These are phyloP conservation scores for Pseudozyma sp. DNA, from an alignment of 1,284 basidiomycete species.

Conservation along the genomic window DNA sequence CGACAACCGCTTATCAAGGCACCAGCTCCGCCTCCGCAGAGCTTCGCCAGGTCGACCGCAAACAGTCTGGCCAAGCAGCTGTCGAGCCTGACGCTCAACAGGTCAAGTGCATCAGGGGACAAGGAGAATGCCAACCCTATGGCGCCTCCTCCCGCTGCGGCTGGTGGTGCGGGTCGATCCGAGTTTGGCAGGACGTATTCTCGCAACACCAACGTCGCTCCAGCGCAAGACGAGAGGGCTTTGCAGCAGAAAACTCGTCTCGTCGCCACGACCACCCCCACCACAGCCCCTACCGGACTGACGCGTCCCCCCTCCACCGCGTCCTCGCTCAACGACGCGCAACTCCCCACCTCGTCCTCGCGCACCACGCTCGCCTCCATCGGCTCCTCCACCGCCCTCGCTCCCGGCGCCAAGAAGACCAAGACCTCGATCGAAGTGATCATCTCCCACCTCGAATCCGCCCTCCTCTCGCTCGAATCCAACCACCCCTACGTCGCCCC, in stretches of 20 bases:
- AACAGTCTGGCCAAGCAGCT: conserved; percentile 47
- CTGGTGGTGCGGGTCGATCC: conserved; percentile 5
- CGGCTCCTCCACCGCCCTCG: conserved; percentile 32
- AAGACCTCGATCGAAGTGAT: conserved; percentile 57
- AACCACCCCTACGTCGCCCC: conserved; percentile 76
- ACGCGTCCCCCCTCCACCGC: conserved; percentile 22
- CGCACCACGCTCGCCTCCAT: conserved; percentile 33
- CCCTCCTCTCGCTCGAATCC: conserved; percentile 76
- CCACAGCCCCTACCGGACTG: background rate
- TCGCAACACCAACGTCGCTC: conserved; percentile 20
- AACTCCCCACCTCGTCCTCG: conserved; percentile 15
- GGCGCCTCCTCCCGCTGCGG: conserved; percentile 31
- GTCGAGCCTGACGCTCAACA: conserved; percentile 24
- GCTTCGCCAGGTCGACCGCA: conserved; percentile 24
- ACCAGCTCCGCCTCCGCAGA: conserved; percentile 30
- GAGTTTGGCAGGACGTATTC: conserved; percentile 44
- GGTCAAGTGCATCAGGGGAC: conserved; percentile 24
- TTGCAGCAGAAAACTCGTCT: conserved; percentile 56
- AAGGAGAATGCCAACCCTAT: conserved; percentile 61
- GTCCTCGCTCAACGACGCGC: conserved; percentile 16
- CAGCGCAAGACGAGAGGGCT: conserved; percentile 9
- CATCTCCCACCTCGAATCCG: conserved; percentile 76
- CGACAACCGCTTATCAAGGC: conserved; percentile 63
- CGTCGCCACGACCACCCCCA: conserved; percentile 11
- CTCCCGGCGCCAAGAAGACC: conserved; percentile 25